These are phyloP conservation scores for Alternaria sp. DNA, from an alignment of 2,329 filamentous ascomycete genomes.

Conservation along the genomic window DNA sequence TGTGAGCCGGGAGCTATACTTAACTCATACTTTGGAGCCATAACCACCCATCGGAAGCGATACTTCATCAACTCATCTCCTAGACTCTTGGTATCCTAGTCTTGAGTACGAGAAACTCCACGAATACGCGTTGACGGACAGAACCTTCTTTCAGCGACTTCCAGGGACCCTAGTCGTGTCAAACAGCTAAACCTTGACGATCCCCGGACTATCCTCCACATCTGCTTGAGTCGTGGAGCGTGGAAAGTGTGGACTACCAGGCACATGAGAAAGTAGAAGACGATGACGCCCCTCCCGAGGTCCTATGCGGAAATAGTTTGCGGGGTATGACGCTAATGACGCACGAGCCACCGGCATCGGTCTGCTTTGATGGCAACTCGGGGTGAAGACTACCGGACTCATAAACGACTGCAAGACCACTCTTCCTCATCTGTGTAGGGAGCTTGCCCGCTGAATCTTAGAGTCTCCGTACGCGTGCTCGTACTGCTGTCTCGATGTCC, in stretches of 20 bases:
- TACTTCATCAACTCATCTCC: not conserved
- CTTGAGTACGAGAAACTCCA: conserved; percentile 5
- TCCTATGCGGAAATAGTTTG: not conserved
- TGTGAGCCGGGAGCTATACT: not conserved
- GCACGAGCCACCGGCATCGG: not conserved
- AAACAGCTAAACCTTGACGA: not conserved
- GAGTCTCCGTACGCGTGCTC: not conserved
- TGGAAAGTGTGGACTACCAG: not conserved
- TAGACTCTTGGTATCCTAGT: not conserved
- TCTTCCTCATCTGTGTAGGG: not conserved
- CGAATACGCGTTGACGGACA: conserved; percentile 6
- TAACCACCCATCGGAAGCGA: not conserved
- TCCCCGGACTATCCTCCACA: conserved; percentile 1
- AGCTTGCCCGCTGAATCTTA: not conserved
- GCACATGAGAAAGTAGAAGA: not conserved
- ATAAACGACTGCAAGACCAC: not conserved
- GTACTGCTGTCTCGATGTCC: not conserved
- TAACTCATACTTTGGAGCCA: not conserved
- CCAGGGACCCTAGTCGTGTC: not conserved
- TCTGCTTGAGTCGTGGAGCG: not conserved
- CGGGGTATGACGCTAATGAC: conserved; percentile 3
- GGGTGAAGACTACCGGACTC: not conserved
- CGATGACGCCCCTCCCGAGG: conserved; percentile 1
- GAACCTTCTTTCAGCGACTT: not conserved
- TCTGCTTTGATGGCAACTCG: not conserved